These are phyloP conservation scores for Cutaneotrichosporon curvatum DNA, from an alignment of 1,284 basidiomycete species.

Conservation along the genomic window DNA sequence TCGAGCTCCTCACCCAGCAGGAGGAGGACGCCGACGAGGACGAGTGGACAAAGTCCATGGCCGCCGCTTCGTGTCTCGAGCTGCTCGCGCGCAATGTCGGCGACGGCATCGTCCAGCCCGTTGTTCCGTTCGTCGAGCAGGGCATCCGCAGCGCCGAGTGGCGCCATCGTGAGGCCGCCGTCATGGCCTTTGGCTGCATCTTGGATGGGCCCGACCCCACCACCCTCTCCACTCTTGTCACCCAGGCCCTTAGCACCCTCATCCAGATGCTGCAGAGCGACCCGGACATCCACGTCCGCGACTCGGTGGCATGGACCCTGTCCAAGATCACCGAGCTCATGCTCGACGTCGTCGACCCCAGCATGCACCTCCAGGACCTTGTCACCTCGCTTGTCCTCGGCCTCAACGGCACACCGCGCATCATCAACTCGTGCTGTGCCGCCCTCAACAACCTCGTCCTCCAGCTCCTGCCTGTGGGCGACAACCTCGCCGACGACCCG, in stretches of 20 bases:
- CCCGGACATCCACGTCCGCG: conserved; percentile 77
- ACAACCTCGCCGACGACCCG: conserved; percentile 49
- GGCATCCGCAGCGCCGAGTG: conserved; percentile 84
- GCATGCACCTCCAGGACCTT: conserved; percentile 77
- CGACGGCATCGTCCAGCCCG: conserved; percentile 81
- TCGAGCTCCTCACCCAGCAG: conserved; percentile 82
- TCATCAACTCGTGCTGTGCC: conserved; percentile 93
- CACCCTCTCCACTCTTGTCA: conserved; percentile 73
- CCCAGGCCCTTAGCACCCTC: conserved; percentile 87
- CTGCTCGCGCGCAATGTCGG: conserved; percentile 85
- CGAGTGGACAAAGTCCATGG: conserved; percentile 98
- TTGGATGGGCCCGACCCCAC: conserved; percentile 87
- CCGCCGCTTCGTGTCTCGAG: conserved; percentile 86
- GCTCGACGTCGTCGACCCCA: conserved; percentile 78
- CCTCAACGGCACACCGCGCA: conserved; percentile 66
- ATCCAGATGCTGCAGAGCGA: conserved; percentile 90
- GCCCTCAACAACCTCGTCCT: conserved; percentile 90
- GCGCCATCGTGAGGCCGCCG: conserved; percentile 91
- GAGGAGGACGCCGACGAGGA: conserved; percentile 97
- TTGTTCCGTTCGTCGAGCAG: conserved; percentile 96
- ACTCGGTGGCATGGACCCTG: conserved; percentile 96
- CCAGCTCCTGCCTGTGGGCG: conserved; percentile 59
- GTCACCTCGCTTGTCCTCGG: conserved; percentile 77
- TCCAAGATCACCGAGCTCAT: conserved; percentile 90
- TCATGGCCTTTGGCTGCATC: conserved; percentile 98